These are phyloP conservation scores for Leccinum obscurum DNA, from an alignment of 768 basidiomycete species.

Conservation along the genomic window DNA sequence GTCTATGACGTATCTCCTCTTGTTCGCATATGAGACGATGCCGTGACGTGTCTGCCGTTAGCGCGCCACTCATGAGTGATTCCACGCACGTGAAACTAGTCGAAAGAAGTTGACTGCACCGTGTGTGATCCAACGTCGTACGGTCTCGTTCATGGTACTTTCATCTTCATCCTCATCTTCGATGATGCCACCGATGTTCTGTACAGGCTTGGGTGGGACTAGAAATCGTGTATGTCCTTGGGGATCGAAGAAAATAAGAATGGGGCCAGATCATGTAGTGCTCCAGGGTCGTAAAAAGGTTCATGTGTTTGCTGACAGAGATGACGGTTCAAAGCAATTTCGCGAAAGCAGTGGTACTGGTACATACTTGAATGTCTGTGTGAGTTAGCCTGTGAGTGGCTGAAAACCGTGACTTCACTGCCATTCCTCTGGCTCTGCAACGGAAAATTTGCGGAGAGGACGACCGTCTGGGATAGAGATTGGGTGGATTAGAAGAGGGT, in stretches of 20 bases:
- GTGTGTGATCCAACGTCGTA: constrained; percentile 52
- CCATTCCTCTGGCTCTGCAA: neutral
- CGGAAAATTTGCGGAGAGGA: constrained; percentile 5
- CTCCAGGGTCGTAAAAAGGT: no score
- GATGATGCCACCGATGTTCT: constrained; percentile 74
- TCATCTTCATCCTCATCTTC: constrained; percentile 71
- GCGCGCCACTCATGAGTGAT: constrained; percentile 50
- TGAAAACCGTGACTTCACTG: no score
- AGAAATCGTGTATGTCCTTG: no score
- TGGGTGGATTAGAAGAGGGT: constrained; percentile 8
- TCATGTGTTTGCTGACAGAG: no score
- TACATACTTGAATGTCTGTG: no score
- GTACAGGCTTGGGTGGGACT: no score
- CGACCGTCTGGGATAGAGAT: constrained; percentile 1
- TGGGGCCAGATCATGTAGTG: no score
- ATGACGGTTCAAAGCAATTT: no score
- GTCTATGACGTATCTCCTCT: constrained; percentile 64
- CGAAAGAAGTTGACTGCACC: constrained; percentile 57
- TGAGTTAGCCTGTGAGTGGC: no score
- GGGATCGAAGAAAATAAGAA: no score
- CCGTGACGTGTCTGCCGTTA: constrained; percentile 40
- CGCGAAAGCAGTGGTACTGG: no score
- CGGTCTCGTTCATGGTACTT: constrained; percentile 57
- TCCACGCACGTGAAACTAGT: constrained; percentile 55
- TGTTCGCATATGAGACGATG: constrained; percentile 62